Evolutionary conservation across 2,329 filamentous ascomycete genomes (phyloP), one percentile per base, ranked within the genome.

Genomic region (Fusarium praegraminearum): DNA sequence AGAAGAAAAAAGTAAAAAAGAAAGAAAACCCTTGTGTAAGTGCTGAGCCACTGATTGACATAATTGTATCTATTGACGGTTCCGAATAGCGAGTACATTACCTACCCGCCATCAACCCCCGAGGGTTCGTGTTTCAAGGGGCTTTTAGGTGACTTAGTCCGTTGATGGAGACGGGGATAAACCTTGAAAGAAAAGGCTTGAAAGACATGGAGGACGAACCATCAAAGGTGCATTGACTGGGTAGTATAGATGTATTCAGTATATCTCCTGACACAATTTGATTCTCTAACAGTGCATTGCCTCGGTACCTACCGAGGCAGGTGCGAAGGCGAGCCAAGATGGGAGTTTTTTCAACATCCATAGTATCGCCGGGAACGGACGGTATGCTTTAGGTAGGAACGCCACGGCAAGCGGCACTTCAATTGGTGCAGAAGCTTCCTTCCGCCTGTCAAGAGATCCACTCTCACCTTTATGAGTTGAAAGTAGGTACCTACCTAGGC

Each of bases 51-150:
- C 26, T 32, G n/a, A 16, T 18, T 26, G 22, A 44, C 11, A 40
- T 40, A 20, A 40, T 40, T 38, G 36, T 4, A 38, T 28, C 47
- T 33, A 51, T 43, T 16, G n/a, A 43, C 24, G 35, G 24, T 51
- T 26, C 47, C 47, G 47, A 38, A 51, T 26, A 38, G 22, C 33
- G 26, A 35, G 33, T 38, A 38, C 47, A 38, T 35, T 38, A 26
- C 33, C 41, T 41, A 16, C 20, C 47, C 47, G 47, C 33, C 24
- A 38, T 51, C 28, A 33, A 16, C 24, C 47, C 47, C n/a, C 24
- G 24, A 38, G 35, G 32, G 33, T 28, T 51, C 33, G 67, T 59
- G 67, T 70, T 70, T 70, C 65, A 70, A 67, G 67, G 67, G 67
- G 66, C 53, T 51, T 52, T 56, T 51, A 32, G 47, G 43, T 18